Percentiles rank a stretch among this genome's conserved stretches.
phyloP scores from a whole-genome alignment of 2,329 filamentous ascomycete species.

The Colletotrichum sp. region DNA sequence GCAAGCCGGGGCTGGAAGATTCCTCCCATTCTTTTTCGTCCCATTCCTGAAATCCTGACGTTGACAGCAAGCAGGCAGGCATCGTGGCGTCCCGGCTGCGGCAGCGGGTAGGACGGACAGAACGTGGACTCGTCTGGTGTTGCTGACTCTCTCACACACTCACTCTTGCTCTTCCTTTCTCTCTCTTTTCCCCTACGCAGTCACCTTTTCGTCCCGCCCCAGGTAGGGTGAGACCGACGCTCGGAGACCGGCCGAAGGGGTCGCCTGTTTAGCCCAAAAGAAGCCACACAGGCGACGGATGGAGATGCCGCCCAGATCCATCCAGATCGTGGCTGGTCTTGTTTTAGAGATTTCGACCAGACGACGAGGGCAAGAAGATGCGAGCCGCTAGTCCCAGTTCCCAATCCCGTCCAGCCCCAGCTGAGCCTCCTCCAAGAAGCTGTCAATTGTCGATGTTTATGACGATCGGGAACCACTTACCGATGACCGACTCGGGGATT shows the following conservation, averaged over 20 bases:
- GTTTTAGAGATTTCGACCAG: not conserved
- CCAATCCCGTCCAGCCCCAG: not conserved
- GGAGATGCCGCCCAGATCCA: not conserved
- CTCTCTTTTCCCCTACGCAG: not conserved
- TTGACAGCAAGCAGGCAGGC: conserved; percentile 5
- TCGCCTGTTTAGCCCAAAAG: not conserved
- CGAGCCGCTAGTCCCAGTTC: not conserved
- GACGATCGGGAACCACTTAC: conserved; percentile 1
- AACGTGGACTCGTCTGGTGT: conserved; percentile 8
- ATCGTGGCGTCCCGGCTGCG: not conserved
- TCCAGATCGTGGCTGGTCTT: not conserved
- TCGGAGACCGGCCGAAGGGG: conserved; percentile 5
- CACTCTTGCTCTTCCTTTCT: not conserved
- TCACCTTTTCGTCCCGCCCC: not conserved
- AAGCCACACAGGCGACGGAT: not conserved
- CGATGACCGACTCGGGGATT: not conserved
- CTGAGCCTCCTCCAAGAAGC: not conserved
- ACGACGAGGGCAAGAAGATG: not conserved
- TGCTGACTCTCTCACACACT: not conserved
- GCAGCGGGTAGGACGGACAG: not conserved
- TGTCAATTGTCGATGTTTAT: not conserved
- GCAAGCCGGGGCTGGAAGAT: not conserved
- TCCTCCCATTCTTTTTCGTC: not conserved
- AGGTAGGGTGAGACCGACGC: not conserved
- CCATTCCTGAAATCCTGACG: conserved; percentile 9